Percentiles rank a stretch among this genome's conserved stretches.
phyloP scores from a whole-genome alignment of 441 rosid species.

The Arabidopsis hybrid region DNA sequence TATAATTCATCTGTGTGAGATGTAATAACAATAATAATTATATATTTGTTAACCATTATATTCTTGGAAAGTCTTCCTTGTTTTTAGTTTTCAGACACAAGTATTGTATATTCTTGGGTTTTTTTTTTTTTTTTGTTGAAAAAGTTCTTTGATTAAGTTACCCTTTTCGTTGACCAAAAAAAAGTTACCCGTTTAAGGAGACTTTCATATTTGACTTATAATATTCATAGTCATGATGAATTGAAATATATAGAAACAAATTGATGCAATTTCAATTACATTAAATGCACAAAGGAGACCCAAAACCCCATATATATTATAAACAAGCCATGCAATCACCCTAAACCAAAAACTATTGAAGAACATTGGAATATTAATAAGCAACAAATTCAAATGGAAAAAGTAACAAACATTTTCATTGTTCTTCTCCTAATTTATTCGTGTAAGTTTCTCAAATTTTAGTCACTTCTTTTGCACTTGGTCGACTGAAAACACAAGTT shows the following conservation, averaged over 20 bases:
- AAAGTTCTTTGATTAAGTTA: no score
- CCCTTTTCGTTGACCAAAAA: no score
- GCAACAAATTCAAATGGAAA: conserved; percentile 6
- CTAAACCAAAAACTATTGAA: not conserved
- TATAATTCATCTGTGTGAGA: not conserved
- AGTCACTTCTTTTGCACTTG: not conserved
- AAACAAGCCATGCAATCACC: not conserved
- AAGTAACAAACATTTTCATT: not conserved
- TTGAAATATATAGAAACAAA: not conserved
- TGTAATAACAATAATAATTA: no score
- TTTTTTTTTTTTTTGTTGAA: no score
- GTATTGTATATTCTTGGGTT: no score
- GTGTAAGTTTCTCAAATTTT: conserved; percentile 7
- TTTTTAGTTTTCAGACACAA: not conserved
- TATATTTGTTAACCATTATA: no score
- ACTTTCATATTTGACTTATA: no score
- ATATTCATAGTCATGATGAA: no score
- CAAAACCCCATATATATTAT: not conserved
- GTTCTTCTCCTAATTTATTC: conserved; percentile 20
- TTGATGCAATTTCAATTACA: not conserved
- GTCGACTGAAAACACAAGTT: not conserved
- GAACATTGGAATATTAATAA: not conserved
- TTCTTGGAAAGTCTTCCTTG: no score
- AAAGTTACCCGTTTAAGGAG: not conserved
- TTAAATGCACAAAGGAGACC: not conserved